A percentile compares a stretch with the other conserved stretches of the same genome.
Evolutionary conservation across 2,329 filamentous ascomycete genomes (phyloP).

Genomic region (Cucurbitaria berberidis): DNA sequence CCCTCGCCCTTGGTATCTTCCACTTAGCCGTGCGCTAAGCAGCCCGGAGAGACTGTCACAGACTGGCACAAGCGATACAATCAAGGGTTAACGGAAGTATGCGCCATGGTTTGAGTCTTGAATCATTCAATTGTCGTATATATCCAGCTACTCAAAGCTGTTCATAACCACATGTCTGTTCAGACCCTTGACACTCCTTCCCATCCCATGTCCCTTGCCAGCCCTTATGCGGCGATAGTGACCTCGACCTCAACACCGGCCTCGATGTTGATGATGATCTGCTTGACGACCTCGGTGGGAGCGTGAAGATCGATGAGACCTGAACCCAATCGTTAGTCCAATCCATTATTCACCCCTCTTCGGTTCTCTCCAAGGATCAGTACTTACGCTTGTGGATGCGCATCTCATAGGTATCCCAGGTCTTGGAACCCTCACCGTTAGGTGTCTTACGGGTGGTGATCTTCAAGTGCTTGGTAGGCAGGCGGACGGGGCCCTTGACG

Average conservation of each 20-base stretch:
- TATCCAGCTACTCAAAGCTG: conserved; percentile 29
- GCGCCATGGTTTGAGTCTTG: conserved; percentile 8
- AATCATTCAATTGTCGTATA: conserved; percentile 32
- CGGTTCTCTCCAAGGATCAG: not conserved
- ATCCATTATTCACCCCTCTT: not conserved
- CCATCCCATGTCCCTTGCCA: conserved; percentile 19
- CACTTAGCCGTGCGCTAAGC: no score
- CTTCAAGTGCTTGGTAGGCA: conserved; percentile 96
- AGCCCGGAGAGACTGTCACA: no score
- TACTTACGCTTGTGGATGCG: conserved; percentile 88
- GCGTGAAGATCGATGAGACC: conserved; percentile 93
- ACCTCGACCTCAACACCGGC: conserved; percentile 93
- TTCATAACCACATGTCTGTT: conserved; percentile 34
- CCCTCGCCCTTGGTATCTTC: no score
- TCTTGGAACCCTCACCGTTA: conserved; percentile 99
- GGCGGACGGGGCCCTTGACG: conserved; percentile 97
- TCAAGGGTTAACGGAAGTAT: not conserved
- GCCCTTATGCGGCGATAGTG: conserved; percentile 78
- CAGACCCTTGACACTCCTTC: conserved; percentile 21
- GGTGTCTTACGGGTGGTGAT: conserved; percentile 99
- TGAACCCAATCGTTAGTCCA: conserved; percentile 9
- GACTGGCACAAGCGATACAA: not conserved
- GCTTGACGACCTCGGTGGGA: conserved; percentile 96
- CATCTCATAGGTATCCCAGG: conserved; percentile 99
- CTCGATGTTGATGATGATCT: conserved; percentile 96